These are phyloP conservation scores for Cadophora gregata DNA, from an alignment of 2,329 filamentous ascomycete genomes.

Conservation along the genomic window DNA sequence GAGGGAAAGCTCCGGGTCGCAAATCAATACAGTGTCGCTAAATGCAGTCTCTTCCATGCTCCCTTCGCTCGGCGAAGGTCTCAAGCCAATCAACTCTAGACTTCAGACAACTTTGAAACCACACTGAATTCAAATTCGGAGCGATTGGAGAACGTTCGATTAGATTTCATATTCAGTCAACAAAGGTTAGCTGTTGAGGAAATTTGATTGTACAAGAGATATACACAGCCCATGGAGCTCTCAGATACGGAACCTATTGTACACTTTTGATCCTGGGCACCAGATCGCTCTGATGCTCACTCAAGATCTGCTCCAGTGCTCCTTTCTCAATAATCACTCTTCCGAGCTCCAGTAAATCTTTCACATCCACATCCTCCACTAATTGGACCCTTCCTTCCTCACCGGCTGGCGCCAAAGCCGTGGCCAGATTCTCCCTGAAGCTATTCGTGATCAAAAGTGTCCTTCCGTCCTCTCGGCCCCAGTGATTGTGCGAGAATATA, in stretches of 20 bases:
- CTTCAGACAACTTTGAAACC: neutral
- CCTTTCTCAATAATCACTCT: conserved; percentile 85
- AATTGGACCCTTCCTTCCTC: conserved; percentile 73
- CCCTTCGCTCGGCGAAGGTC: neutral
- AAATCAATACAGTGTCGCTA: neutral
- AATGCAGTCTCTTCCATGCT: neutral
- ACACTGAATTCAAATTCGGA: neutral
- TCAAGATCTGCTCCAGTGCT: conserved; percentile 78
- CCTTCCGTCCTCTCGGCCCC: conserved; percentile 70
- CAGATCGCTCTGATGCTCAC: conserved; percentile 73
- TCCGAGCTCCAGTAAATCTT: conserved; percentile 86
- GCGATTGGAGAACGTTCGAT: neutral
- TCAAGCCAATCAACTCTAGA: neutral
- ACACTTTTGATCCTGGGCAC: conserved; percentile 35
- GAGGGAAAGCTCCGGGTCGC: neutral
- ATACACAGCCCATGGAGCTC: conserved; percentile 16
- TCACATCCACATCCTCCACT: conserved; percentile 87
- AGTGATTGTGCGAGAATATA: conserved; percentile 73
- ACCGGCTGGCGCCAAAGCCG: conserved; percentile 67
- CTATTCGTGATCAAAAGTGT: conserved; percentile 76
- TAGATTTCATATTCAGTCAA: neutral
- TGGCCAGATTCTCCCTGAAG: conserved; percentile 66
- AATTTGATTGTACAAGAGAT: conserved; percentile 20
- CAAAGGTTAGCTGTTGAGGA: neutral
- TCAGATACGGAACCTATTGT: conserved; percentile 31